Base-by-base conservation (phyloP, 2,329 filamentous ascomycete species). In the Thermothelomyces thermophilus region DNA sequence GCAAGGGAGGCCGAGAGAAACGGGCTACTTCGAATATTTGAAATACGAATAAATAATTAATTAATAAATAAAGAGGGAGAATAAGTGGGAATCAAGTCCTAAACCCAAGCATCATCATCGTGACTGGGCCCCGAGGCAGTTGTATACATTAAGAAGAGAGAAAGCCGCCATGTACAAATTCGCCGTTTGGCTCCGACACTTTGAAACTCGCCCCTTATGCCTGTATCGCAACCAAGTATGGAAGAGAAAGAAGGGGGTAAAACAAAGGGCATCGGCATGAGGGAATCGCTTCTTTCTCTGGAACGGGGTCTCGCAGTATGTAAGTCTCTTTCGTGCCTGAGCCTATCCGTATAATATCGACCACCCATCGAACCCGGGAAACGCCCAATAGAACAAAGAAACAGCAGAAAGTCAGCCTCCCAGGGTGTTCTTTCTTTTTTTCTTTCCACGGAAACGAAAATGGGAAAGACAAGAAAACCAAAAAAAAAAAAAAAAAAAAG, bases 271-370 rank as follows among this genome's bases (percentile, higher is more conserved):
- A n/a, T 44, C 30, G 11, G 16, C 14, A 34, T 44, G 20, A 39
- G 39, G 20, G 41, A 50, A 50, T 50, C 22, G 48, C 48, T 45
- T 46, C 48, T 44, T 3, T 44, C 8, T 42, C n/a, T 28, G 24
- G 9, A n/a, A n/a, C 7, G 20, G 19, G 22, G 19, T 43, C 19
- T 36, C 37, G 13, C 26, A 24, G 22, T 41, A 19, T 41, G 39
- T 41, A 26, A 42, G 24, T 41, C 46, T 47, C 52, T 41, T 46
- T 35, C 45, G 62, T 63, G 62, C 14, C 60, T 64, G 63, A 63
- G 58, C 64, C 64, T 26, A 5, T 26, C 24, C 24, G 24, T 26
- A 5, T 9, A 26, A 26, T n/a, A n/a, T n/a, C 49, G 53, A 10
- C 43, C 39, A 43, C 11, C 31, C 41, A 33, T 3, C 30, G 34